Conservation (phyloP, 495 filamentous ascomycete species). For the Podospora conica region DNA sequence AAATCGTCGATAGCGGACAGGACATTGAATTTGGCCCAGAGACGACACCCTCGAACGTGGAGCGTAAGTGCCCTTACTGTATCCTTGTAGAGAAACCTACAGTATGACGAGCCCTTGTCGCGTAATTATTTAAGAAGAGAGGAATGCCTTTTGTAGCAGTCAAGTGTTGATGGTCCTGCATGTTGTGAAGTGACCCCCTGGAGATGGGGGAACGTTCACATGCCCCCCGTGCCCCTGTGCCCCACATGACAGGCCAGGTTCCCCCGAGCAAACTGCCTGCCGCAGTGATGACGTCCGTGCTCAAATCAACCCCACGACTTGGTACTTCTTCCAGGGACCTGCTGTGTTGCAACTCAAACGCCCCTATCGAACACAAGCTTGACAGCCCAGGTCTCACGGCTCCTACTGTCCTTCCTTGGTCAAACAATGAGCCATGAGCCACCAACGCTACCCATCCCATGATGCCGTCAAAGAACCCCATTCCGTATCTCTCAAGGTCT, state of each 20-base stretch:
- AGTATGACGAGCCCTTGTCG: not conserved
- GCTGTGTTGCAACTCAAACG: not conserved
- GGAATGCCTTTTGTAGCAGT: not conserved
- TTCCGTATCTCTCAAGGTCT: constrained; percentile 78
- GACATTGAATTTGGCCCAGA: not conserved
- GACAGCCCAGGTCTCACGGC: not conserved
- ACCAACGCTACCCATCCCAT: constrained; percentile 50
- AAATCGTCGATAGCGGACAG: not conserved
- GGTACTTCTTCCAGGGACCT: not conserved
- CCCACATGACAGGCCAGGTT: not conserved
- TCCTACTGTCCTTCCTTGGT: not conserved
- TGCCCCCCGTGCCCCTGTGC: not conserved
- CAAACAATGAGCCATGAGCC: constrained; percentile 32
- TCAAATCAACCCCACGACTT: not conserved
- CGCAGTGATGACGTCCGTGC: not conserved
- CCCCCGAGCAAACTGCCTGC: not conserved
- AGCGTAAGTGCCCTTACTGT: not conserved
- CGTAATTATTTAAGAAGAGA: not conserved
- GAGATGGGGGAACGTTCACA: not conserved
- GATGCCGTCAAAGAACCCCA: constrained; percentile 69
- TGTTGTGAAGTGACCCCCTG: not conserved
- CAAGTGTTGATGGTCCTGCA: not conserved
- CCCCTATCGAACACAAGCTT: not conserved
- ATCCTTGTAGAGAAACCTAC: not conserved
- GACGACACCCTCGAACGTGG: not conserved